Evolutionary conservation across 768 basidiomycete species (phyloP).

Genomic region (Mycena haematopus): DNA sequence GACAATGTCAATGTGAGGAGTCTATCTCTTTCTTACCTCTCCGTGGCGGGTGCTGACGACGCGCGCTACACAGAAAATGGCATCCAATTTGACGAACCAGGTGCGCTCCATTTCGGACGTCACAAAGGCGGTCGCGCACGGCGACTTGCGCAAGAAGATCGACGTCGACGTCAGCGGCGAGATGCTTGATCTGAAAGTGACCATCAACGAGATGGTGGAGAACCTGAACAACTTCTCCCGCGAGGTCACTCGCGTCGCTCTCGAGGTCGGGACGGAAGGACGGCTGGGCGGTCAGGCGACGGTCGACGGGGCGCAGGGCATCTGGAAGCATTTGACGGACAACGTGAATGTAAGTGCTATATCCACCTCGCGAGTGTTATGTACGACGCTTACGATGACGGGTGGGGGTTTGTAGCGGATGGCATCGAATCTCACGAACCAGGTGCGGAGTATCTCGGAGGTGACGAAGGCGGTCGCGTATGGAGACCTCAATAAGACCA

Average conservation of each 20-base stretch:
- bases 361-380: background rate
- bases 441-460: constrained; percentile 61
- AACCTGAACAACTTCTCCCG: constrained; percentile 49
- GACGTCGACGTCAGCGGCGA: constrained; percentile 26
- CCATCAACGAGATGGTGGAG: constrained; percentile 30
- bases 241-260: constrained; percentile 83
- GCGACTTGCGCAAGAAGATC: constrained; percentile 21
- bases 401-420: constrained; percentile 82
- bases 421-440: constrained; percentile 74
- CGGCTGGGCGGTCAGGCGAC: constrained; percentile 88
- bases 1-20: constrained; percentile 35
- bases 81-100: too few species aligned
- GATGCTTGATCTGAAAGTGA: constrained; percentile 27
- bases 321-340: constrained; percentile 83
- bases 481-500: too few species aligned
- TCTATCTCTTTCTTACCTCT: background rate
- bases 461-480: too few species aligned
- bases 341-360: constrained; percentile 57
- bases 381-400: constrained; percentile 7
- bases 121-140: constrained; percentile 28
- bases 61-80: too few species aligned
- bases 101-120: constrained; percentile 19
- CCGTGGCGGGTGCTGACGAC: too few species aligned
- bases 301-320: constrained; percentile 90
- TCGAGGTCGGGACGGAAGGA: constrained; percentile 90